Conservation (phyloP, 2,329 filamentous ascomycete genomes). For the Pseudocercospora fijiensis region DNA sequence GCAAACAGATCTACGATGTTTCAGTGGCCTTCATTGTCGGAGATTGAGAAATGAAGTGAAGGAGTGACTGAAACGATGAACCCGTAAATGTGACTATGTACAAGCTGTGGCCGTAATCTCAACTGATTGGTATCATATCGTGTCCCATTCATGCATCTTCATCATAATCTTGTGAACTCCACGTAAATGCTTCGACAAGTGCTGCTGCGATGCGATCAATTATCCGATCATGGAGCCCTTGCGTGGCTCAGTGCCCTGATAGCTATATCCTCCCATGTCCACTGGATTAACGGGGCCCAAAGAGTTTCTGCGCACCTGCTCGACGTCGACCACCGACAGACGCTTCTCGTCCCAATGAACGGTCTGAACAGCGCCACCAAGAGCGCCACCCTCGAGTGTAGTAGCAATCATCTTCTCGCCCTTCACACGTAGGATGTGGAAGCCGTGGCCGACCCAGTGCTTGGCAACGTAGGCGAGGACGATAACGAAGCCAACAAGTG, state of each 20-base stretch:
- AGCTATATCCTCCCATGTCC: slow-evolving; percentile 29
- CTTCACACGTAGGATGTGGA: slow-evolving; percentile 38
- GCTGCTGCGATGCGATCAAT: not conserved
- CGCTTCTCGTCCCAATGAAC: slow-evolving; percentile 40
- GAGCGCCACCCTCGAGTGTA: slow-evolving; percentile 35
- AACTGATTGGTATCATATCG: not conserved
- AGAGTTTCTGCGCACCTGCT: slow-evolving; percentile 31
- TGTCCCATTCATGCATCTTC: not conserved
- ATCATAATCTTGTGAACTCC: not conserved
- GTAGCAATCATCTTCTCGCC: slow-evolving; percentile 34
- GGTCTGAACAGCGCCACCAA: slow-evolving; percentile 37
- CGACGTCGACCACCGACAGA: slow-evolving; percentile 31
- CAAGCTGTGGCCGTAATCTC: not conserved
- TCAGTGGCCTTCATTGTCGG: too few species aligned
- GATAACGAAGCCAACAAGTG: slow-evolving; percentile 46
- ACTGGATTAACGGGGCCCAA: slow-evolving; percentile 32
- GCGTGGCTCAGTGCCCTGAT: not conserved
- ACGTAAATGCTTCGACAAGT: not conserved
- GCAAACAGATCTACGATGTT: too few species aligned
- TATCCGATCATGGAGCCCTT: not conserved
- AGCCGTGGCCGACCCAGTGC: slow-evolving; percentile 38
- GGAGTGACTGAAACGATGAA: not conserved
- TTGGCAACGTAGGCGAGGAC: slow-evolving; percentile 39
- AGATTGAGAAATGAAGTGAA: too few species aligned
- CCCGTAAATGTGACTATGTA: not conserved